Percentiles rank a stretch among this genome's conserved stretches.
Conservation (phyloP, 1,139 yeast genomes). For the Taiozyma onychis region DNA sequence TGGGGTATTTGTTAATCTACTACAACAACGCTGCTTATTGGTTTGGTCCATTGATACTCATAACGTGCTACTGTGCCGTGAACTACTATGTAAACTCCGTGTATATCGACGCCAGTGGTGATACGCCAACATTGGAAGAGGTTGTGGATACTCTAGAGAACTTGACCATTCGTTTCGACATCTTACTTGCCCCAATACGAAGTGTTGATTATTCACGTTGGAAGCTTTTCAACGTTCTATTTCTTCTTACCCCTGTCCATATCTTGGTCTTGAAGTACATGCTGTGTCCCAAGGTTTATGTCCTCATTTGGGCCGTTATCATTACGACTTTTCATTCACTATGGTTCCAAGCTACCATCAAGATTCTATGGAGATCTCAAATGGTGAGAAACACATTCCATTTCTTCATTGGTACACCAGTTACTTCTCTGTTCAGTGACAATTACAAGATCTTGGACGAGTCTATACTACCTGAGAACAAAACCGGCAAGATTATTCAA, state of each 20-base stretch:
- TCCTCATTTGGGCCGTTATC: slow-evolving; percentile 36
- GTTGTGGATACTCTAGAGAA: slow-evolving; percentile 47
- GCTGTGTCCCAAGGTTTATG: slow-evolving; percentile 30
- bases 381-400: slow-evolving; percentile 38
- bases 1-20: slow-evolving; percentile 7
- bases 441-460: slow-evolving; percentile 34
- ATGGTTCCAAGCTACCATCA: slow-evolving; percentile 45
- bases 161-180: slow-evolving; percentile 40
- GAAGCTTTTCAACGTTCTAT: slow-evolving; percentile 25
- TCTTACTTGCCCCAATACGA: slow-evolving; percentile 24
- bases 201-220: slow-evolving; percentile 16
- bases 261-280: slow-evolving; percentile 31
- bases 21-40: slow-evolving; percentile 4
- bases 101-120: slow-evolving; percentile 10
- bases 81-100: slow-evolving; percentile 19
- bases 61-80: slow-evolving; percentile 8
- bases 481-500: slow-evolving; percentile 37
- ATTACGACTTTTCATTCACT: slow-evolving; percentile 47
- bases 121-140: slow-evolving; percentile 49
- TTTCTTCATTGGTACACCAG: slow-evolving; percentile 43
- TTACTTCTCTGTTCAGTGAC: slow-evolving; percentile 13
- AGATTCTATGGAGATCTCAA: slow-evolving; percentile 50
- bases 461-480: slow-evolving; percentile 36
- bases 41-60: slow-evolving; percentile 4
- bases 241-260: slow-evolving; percentile 42